Evolutionary conservation across 495 filamentous ascomycete genomes (phyloP), one percentile per base, ranked within the genome.

Genomic region (Astrothelium macrocarpum): DNA sequence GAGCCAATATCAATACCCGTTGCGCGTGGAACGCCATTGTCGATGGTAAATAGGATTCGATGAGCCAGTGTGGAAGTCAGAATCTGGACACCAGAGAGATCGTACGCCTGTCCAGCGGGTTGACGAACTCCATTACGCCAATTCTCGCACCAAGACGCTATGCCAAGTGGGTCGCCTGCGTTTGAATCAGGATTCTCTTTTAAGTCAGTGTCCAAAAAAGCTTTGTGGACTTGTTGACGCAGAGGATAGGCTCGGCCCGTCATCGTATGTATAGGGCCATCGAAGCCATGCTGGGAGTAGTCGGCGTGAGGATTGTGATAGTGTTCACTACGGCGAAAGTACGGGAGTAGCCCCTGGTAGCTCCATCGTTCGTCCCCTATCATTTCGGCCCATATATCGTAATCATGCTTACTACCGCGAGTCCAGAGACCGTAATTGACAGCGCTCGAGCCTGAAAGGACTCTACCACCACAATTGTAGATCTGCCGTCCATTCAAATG

Each of bases 321-420:
- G 36, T 39, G 36, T 16, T 39, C 36, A 39, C 36, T 39, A 39
- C 36, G 36, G 7, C 16, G 36, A 39, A 39, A 39, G 36, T 39
- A 39, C 16, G 36, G 83, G 36, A 39, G 36, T 39, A 39, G 16
- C 7, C 36, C 36, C 7, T 39, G 7, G 36, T 39, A 39, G 36
- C 36, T 39, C 36, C 36, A 45, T 11, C 25, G 25, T 45, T 66
- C 61, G 23, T 60, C 61, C 14, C 32, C 84, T 20, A 83, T 75
- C 20, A 77, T 75, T 56, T 39, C 36, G 36, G 77, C 76, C 84
- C 85, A 87, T 53, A 75, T 75, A 71, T 86, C 82, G 65, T 82
- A 84, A 32, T 84, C 83, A 14, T 78, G 69, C 43, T 74, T 77
- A 32, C 74, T 81, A 0, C 78, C 82, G 23, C 65, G 65, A 39